phyloP scores from a whole-genome alignment of 2,329 filamentous ascomycete species.

The Alternaria sp. region DNA sequence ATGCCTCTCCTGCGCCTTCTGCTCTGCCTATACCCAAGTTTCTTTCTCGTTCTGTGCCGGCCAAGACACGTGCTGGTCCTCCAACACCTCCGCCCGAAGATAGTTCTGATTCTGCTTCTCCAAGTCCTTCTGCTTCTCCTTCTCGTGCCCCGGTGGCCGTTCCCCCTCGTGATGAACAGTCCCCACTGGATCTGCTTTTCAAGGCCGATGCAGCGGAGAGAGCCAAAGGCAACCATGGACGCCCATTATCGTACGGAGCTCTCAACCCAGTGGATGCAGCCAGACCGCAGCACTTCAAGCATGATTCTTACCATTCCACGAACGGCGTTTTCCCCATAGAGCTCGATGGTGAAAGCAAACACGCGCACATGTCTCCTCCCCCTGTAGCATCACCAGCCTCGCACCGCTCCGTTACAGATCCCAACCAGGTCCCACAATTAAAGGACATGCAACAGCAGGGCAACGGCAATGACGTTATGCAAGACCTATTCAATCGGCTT shows the following conservation, averaged over 20 bases:
- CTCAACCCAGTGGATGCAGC: conserved; percentile 21
- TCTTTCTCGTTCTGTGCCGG: conserved; percentile 76
- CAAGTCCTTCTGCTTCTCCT: conserved; percentile 60
- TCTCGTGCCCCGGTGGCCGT: conserved; percentile 57
- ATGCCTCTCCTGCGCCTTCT: conserved; percentile 90
- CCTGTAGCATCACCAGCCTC: conserved; percentile 31
- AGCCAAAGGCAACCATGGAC: conserved; percentile 64
- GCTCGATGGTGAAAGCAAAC: conserved; percentile 57
- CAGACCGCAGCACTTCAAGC: conserved; percentile 49
- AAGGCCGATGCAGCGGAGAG: conserved; percentile 83
- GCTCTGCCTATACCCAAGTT: conserved; percentile 91
- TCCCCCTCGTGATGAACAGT: conserved; percentile 65
- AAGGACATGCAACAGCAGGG: conserved; percentile 49
- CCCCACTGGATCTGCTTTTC: conserved; percentile 90
- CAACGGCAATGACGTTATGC: conserved; percentile 53
- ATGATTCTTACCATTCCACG: conserved; percentile 57
- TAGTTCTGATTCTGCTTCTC: conserved; percentile 52
- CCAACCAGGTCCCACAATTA: conserved; percentile 38
- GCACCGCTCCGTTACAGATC: conserved; percentile 44
- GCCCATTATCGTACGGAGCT: conserved; percentile 29
- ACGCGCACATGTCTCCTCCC: conserved; percentile 32
- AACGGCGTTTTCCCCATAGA: conserved; percentile 73
- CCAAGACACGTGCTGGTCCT: conserved; percentile 50
- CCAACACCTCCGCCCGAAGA: conserved; percentile 62
- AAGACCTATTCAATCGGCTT: conserved; percentile 54